Base-by-base conservation (phyloP, 208 protist genomes). In the Acanthamoeba triangularis region DNA sequence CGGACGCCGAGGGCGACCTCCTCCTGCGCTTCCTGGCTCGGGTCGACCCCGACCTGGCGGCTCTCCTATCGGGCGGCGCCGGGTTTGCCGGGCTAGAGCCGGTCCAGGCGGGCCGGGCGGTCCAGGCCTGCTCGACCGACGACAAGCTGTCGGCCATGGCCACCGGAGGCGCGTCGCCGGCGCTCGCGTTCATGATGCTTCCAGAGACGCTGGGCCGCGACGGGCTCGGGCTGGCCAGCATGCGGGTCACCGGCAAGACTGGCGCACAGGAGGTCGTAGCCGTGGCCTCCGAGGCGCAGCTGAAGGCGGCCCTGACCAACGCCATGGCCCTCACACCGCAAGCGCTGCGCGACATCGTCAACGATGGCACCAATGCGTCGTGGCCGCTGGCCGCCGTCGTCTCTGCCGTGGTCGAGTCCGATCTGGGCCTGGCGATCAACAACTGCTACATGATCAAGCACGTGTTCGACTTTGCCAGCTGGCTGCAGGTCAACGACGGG, bases 401-500 rank as follows among this genome's bases (percentile, higher is more conserved):
- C 16, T 80, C 69, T 0, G 30, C 69, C n/a, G 61, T 67, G 14
- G 61, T 67, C 61, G 61, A 67, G 1, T 67, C 61, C 25, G 61
- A 67, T 25, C 61, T 67, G 18, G 61, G 61, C 25, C 61, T 67
- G 18, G 61, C 61, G 8, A 67, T 67, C 25, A 67, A 67, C 61
- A 67, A 67, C 61, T 67, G 61, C 61, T 67, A 67, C 61, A 67
- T 67, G 61, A 67, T 67, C 18, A 67, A 67, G 61, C 25, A 67
- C 61, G 61, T 67, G 18, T 67, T 67, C 61, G 61, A 67, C 61
- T 67, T 67, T 67, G 61, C 61, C 61, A 67, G 61, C 61, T 67
- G 61, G 61, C 61, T 67, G 25, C 61, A 67, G 61, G 61, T 67
- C 61, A 67, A 67, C 28, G 61, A 67, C 61, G 61, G 61, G 1